Evolutionary conservation across 148 eudicot species (phyloP).

Genomic region (Oxyria digyna): DNA sequence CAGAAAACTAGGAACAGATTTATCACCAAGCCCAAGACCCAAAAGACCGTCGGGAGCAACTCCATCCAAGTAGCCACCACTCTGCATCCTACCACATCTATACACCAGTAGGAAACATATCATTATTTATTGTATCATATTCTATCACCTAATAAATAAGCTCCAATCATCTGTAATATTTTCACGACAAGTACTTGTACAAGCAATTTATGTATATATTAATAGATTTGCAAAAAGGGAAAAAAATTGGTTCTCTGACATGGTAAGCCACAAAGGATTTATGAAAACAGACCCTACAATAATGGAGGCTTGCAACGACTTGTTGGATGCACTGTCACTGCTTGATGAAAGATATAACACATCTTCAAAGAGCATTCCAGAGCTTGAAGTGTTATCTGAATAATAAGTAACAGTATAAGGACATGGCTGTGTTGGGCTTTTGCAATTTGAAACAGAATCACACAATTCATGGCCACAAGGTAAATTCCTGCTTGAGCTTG

Average conservation of each 20-base stretch:
- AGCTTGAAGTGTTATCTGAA: slow-evolving; percentile 62
- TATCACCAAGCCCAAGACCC: slow-evolving; percentile 81
- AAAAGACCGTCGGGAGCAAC: slow-evolving; percentile 91
- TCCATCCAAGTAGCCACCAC: slow-evolving; percentile 81
- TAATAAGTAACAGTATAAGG: slow-evolving; percentile 53
- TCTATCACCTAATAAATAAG: not conserved
- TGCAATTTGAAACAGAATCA: slow-evolving; percentile 48
- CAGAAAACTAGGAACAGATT: slow-evolving; percentile 74
- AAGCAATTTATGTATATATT: not conserved
- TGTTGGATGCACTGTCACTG: slow-evolving; percentile 28
- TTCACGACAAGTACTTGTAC: not conserved
- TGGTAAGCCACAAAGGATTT: not conserved
- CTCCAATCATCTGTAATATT: not conserved
- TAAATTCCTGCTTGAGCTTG: slow-evolving; percentile 63
- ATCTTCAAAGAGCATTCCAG: slow-evolving; percentile 85
- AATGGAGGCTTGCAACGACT: slow-evolving; percentile 50
- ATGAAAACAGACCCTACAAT: slow-evolving; percentile 46
- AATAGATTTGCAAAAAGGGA: not conserved
- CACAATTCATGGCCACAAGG: slow-evolving; percentile 67
- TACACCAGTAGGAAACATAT: slow-evolving; percentile 9
- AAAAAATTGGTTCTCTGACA: not conserved
- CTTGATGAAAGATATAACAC: slow-evolving; percentile 60
- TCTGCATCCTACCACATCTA: slow-evolving; percentile 93
- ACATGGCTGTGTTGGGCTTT: slow-evolving; percentile 48
- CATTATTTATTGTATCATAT: not conserved